Evolutionary conservation across 768 basidiomycete species (phyloP), one percentile per base, ranked within the genome.

Genomic region (Boletus coccyginus): DNA sequence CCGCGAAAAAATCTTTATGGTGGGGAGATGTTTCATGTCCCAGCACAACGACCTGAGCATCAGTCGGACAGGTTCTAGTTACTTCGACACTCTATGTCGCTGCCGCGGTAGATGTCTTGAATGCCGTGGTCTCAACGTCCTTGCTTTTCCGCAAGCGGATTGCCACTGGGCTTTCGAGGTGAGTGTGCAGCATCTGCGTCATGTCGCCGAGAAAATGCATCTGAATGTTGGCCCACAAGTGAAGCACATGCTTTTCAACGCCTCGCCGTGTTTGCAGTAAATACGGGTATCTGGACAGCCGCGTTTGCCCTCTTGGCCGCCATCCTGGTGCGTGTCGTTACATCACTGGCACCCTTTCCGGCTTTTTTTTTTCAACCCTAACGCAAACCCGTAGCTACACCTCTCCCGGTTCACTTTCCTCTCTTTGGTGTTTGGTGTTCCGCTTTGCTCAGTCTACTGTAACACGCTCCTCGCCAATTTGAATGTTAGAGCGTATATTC

Each of bases 251-350:
- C 47, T 24, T 27, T 53, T 5, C 53, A 41, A 46, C 46, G 53
- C 19, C 53, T 53, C 31, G 10, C 21, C 16, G 10, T 53, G n/a
- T 41, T 40, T 41, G 36, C 46, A 7, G 45, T 53, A 2, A 46
- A 47, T 35, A 33, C 53, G 10, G 53, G 53, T 17, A 33, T 32
- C 45, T 53, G 53, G 46, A 46, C 53, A 12, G 45, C 45, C 35
- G 10, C 11, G 14, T 53, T 53, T 10, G 38, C 46, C 35, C 31
- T 47, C 32, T 75, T 80, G 2, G 72, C 55, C 12, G 12, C 53
- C 32, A 16, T 45, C 81, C 81, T 3, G 81, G 85, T 55, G 60
- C 42, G 21, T 85, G 84, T 65, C 38, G 4, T 31, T 31, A 21
- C 32, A 7, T 19, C 47, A 31, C 12, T 39, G 5, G 12, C 45